These are phyloP conservation scores for Boechera stricta DNA, from an alignment of 345 rosid species.

Conservation along the genomic window DNA sequence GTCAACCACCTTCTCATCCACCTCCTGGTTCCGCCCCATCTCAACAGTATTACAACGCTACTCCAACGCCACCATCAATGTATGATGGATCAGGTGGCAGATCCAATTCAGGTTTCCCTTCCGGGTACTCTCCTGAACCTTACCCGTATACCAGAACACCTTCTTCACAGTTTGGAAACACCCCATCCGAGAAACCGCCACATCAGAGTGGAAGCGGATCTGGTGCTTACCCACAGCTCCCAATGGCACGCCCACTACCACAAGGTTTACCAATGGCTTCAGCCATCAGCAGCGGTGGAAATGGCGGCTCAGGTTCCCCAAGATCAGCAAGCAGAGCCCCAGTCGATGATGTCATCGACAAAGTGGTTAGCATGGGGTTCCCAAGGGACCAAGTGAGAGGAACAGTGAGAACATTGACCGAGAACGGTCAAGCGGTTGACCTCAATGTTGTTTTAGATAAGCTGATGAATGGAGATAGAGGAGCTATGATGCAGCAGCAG, in stretches of 20 bases:
- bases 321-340: slow-evolving; percentile 81
- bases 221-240: slow-evolving; percentile 76
- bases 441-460: slow-evolving; percentile 87
- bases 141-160: slow-evolving; percentile 60
- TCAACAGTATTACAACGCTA: slow-evolving; percentile 65
- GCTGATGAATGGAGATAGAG: slow-evolving; percentile 77
- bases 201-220: slow-evolving; percentile 53
- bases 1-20: slow-evolving; percentile 63
- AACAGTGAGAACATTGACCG: slow-evolving; percentile 77
- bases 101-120: slow-evolving; percentile 64
- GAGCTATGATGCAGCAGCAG: slow-evolving; percentile 53
- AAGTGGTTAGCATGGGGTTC: slow-evolving; percentile 84
- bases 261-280: slow-evolving; percentile 77
- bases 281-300: slow-evolving; percentile 51
- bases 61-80: slow-evolving; percentile 59
- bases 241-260: slow-evolving; percentile 76
- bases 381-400: slow-evolving; percentile 89
- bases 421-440: slow-evolving; percentile 89
- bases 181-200: slow-evolving; percentile 58
- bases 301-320: slow-evolving; percentile 62
- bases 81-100: slow-evolving; percentile 67
- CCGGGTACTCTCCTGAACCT: slow-evolving; percentile 63
- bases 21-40: slow-evolving; percentile 60
- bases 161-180: slow-evolving; percentile 65
- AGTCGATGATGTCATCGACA: slow-evolving; percentile 80